phyloP scores from a whole-genome alignment of 345 rosid species.

The Eutrema yunnanense region DNA sequence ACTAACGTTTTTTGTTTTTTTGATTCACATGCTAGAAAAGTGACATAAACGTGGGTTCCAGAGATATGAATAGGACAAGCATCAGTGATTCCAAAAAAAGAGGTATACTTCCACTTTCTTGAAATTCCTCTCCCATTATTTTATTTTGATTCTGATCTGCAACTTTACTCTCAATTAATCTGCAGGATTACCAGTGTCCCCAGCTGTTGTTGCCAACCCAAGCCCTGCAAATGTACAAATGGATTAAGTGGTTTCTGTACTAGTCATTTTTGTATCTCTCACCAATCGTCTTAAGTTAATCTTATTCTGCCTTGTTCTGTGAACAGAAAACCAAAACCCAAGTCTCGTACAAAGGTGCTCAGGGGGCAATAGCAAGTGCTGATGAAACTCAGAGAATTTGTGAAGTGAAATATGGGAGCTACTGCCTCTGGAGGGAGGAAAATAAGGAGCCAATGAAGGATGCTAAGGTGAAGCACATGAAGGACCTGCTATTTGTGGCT shows the following conservation, averaged over 20 bases:
- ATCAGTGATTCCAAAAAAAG: neutral
- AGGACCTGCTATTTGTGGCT: conserved; percentile 87
- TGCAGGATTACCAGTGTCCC: conserved; percentile 28
- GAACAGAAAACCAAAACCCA: conserved; percentile 38
- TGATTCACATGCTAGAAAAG: conserved; percentile 24
- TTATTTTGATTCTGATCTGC: neutral
- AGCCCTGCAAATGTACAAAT: conserved; percentile 23
- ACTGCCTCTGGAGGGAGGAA: conserved; percentile 88
- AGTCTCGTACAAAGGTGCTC: conserved; percentile 11
- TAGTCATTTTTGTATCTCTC: neutral
- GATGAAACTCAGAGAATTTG: conserved; percentile 53
- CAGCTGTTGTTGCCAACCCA: conserved; percentile 22
- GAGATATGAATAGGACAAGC: conserved; percentile 17
- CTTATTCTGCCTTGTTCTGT: neutral
- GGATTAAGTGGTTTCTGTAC: conserved; percentile 7
- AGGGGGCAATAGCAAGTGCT: conserved; percentile 16
- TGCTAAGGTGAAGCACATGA: conserved; percentile 71
- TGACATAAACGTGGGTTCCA: conserved; percentile 13
- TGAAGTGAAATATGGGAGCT: conserved; percentile 80
- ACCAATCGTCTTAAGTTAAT: neutral
- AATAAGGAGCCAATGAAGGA: conserved; percentile 85
- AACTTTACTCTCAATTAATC: neutral
- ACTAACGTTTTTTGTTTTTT: neutral
- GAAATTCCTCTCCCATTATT: neutral
- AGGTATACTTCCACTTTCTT: conserved; percentile 17